A percentile compares a stretch with the other conserved stretches of the same genome.
Conservation (phyloP, 192 early-diverging fungal species). For the Backusella luteola region DNA sequence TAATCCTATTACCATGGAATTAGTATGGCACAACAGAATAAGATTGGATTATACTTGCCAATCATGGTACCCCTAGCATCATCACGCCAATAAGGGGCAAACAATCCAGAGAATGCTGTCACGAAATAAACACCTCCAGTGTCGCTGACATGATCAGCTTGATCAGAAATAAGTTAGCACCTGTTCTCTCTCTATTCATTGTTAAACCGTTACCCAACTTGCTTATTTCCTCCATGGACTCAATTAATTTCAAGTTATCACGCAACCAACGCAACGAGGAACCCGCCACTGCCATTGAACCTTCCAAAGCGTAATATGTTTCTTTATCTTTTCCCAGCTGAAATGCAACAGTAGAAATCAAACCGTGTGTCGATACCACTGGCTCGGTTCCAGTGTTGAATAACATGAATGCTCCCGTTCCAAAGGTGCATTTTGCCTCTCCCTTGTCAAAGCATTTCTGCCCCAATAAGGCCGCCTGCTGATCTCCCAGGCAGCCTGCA, state of each 20-base stretch:
- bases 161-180: not conserved
- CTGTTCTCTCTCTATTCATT: too few relatives aligned
- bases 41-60: slow-evolving; percentile 39
- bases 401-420: slow-evolving; percentile 94
- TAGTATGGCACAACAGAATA: not conserved
- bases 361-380: slow-evolving; percentile 75
- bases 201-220: slow-evolving; percentile 39
- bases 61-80: slow-evolving; percentile 88
- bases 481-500: slow-evolving; percentile 88
- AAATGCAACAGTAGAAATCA: slow-evolving; percentile 90
- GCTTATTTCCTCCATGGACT: slow-evolving; percentile 68
- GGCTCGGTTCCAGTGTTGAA: slow-evolving; percentile 85
- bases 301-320: slow-evolving; percentile 85
- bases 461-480: slow-evolving; percentile 94
- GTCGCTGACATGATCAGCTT: slow-evolving; percentile 57
- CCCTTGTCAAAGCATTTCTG: slow-evolving; percentile 85
- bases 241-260: slow-evolving; percentile 82
- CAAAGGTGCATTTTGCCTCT: slow-evolving; percentile 93
- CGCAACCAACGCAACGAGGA: slow-evolving; percentile 89
- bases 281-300: slow-evolving; percentile 89
- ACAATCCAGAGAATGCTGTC: slow-evolving; percentile 90
- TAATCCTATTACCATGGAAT: slow-evolving; percentile 30
- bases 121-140: slow-evolving; percentile 95
- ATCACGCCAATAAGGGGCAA: slow-evolving; percentile 93
- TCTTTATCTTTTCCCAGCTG: slow-evolving; percentile 65